Evolutionary conservation across 148 eudicot species (phyloP).

Genomic region (Amaranthus cruentus): DNA sequence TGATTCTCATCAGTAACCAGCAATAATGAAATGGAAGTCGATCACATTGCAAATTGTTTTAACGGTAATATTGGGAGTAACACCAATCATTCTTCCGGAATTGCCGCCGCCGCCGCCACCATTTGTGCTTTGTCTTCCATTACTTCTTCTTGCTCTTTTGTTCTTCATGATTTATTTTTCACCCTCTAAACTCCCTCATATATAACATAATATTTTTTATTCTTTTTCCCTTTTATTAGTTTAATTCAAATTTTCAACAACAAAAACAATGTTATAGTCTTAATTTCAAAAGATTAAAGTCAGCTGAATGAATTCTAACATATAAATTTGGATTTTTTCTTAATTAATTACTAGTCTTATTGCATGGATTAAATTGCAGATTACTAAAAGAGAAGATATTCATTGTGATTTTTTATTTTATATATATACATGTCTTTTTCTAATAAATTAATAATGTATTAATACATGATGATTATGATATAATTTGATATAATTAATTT

Average conservation of each 20-base stretch:
- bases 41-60: slow-evolving; percentile 27
- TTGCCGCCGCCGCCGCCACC: slow-evolving; percentile 48
- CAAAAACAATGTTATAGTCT: background rate
- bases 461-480: no score
- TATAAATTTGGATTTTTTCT: no score
- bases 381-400: no score
- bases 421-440: no score
- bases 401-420: no score
- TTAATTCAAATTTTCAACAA: background rate
- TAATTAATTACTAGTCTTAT: no score
- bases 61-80: slow-evolving; percentile 26
- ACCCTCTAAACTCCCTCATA: slow-evolving; percentile 19
- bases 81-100: slow-evolving; percentile 42
- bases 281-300: no score
- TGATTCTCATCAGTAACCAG: no score
- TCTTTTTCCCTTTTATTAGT: background rate
- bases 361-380: no score
- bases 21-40: slow-evolving; percentile 10
- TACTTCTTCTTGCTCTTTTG: slow-evolving; percentile 31
- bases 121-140: slow-evolving; percentile 35
- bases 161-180: slow-evolving; percentile 26
- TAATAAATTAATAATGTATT: no score
- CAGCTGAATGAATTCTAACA: no score
- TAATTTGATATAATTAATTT: no score
- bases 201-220: slow-evolving; percentile 2